Conservation (phyloP, 768 basidiomycete species). For the Cystofilobasidium bisporidii region DNA sequence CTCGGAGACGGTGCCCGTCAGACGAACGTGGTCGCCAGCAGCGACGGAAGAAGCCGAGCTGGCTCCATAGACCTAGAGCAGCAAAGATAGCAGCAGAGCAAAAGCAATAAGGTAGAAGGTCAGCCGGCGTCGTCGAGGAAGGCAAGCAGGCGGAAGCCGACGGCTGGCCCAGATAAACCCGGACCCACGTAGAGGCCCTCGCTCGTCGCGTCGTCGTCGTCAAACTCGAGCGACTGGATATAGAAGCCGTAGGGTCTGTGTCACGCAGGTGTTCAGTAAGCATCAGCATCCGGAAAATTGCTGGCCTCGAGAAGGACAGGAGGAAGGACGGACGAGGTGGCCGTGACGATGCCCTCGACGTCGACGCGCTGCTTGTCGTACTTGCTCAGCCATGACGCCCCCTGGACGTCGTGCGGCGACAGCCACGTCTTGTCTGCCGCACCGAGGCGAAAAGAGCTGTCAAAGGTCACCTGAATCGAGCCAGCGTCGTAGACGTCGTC, state of each 20-base stretch:
- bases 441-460: no score
- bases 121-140: not conserved
- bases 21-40: not conserved
- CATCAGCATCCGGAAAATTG: no score
- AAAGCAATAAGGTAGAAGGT: no score
- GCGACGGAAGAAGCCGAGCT: not conserved
- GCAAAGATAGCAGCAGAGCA: no score
- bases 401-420: conserved; percentile 12
- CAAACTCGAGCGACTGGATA: conserved; percentile 6
- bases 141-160: not conserved
- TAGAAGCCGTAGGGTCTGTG: conserved; percentile 8
- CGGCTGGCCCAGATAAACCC: no score
- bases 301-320: no score
- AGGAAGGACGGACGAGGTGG: not conserved
- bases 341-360: conserved; percentile 7
- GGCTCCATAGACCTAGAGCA: not conserved
- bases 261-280: no score
- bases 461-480: no score
- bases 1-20: not conserved
- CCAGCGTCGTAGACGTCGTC: no score
- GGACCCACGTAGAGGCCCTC: conserved; percentile 13
- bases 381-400: not conserved
- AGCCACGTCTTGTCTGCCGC: not conserved
- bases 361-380: not conserved
- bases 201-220: conserved; percentile 8